These are phyloP conservation scores for Calonectria hawksworthii DNA, from an alignment of 2,329 filamentous ascomycete genomes.

Conservation along the genomic window DNA sequence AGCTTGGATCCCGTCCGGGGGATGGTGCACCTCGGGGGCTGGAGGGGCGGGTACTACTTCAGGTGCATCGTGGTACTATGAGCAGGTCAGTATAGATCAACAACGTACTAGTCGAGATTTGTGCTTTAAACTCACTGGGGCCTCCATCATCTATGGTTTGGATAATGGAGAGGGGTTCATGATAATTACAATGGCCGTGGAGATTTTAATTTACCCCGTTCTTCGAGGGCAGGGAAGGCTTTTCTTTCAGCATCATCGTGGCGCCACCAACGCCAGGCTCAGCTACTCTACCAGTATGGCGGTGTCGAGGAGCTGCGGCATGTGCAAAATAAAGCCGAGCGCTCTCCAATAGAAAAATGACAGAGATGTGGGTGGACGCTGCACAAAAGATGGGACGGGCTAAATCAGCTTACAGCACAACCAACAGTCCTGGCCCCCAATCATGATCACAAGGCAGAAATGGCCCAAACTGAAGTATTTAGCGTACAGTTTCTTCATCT, in stretches of 20 bases:
- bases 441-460: not conserved
- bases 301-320: not conserved
- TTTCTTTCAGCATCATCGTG: not conserved
- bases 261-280: not conserved
- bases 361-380: not conserved
- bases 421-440: not conserved
- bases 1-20: not conserved
- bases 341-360: not conserved
- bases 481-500: not conserved
- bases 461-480: not conserved
- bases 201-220: not conserved
- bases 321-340: not conserved
- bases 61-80: not conserved
- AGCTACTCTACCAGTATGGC: not conserved
- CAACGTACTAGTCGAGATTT: not conserved
- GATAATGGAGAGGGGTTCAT: not conserved
- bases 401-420: conserved; percentile 2
- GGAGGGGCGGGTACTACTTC: not conserved
- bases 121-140: not conserved
- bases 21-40: not conserved
- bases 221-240: not conserved
- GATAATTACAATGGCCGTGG: not conserved
- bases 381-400: not conserved
- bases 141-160: not conserved
- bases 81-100: not conserved